Percentiles rank a stretch among this genome's conserved stretches.
These are phyloP conservation scores for Melastoma malabathricum DNA, from an alignment of 345 rosid species.

Conservation along the genomic window DNA sequence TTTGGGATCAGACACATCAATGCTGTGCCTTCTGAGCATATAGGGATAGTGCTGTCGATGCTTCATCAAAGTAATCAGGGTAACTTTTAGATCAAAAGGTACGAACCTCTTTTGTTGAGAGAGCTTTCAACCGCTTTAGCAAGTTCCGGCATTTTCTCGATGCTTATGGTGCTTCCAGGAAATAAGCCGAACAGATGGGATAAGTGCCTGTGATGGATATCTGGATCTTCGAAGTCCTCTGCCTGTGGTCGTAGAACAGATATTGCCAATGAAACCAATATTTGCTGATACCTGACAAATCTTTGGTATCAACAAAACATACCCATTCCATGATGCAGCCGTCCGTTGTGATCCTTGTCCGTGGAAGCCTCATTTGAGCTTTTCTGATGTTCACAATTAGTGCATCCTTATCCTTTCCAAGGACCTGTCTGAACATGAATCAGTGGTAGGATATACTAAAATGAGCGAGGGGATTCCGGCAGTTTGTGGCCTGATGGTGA, in stretches of 20 bases:
- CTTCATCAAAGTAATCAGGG: neutral
- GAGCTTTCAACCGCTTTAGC: slow-evolving; percentile 63
- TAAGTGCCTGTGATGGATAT: slow-evolving; percentile 65
- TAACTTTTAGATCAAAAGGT: neutral
- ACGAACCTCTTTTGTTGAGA: slow-evolving; percentile 67
- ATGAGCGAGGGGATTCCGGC: neutral
- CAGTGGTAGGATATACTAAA: neutral
- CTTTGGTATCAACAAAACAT: neutral
- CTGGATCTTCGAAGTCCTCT: slow-evolving; percentile 31
- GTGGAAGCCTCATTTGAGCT: slow-evolving; percentile 57
- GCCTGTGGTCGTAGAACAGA: too few relatives aligned
- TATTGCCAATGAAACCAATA: too few relatives aligned
- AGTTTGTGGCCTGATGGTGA: neutral
- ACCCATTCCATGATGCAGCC: slow-evolving; percentile 98
- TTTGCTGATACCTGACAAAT: neutral
- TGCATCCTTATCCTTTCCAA: slow-evolving; percentile 46
- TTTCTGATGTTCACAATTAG: slow-evolving; percentile 39
- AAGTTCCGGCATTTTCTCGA: slow-evolving; percentile 52
- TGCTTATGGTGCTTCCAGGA: slow-evolving; percentile 79
- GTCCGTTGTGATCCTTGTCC: slow-evolving; percentile 55
- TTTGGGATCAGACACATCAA: neutral
- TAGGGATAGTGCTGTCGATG: neutral
- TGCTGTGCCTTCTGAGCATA: neutral
- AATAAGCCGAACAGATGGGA: slow-evolving; percentile 89
- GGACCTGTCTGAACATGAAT: slow-evolving; percentile 26